Evolutionary conservation across 1,284 basidiomycete species (phyloP).

Genomic region (Leccinum pachyderme): DNA sequence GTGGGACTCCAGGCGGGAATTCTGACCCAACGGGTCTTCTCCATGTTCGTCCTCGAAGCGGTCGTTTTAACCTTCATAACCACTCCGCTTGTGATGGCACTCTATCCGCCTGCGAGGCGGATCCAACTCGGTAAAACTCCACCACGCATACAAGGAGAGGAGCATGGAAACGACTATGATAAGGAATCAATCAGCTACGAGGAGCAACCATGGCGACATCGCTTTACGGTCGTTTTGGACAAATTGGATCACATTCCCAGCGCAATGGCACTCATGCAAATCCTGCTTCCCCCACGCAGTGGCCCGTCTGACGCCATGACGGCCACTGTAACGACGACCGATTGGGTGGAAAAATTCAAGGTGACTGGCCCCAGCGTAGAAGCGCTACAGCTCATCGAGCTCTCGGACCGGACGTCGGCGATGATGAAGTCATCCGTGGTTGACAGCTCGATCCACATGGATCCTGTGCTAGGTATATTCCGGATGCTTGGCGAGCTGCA

Average conservation of each 20-base stretch:
- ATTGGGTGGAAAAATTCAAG: slow-evolving; percentile 5
- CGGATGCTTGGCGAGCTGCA: slow-evolving; percentile 81
- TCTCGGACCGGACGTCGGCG: slow-evolving; percentile 88
- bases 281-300: slow-evolving; percentile 38
- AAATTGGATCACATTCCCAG: slow-evolving; percentile 84
- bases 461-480: slow-evolving; percentile 83
- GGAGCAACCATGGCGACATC: slow-evolving; percentile 25
- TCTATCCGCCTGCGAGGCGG: slow-evolving; percentile 72
- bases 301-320: slow-evolving; percentile 2
- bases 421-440: slow-evolving; percentile 86
- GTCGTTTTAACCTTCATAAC: slow-evolving; percentile 87
- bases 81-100: slow-evolving; percentile 73
- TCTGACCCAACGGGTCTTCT: slow-evolving; percentile 70
- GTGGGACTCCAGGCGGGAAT: slow-evolving; percentile 86
- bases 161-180: slow-evolving; percentile 12
- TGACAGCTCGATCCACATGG: slow-evolving; percentile 68
- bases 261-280: slow-evolving; percentile 68
- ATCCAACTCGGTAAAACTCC: slow-evolving; percentile 12
- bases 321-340: slow-evolving; percentile 10
- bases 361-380: slow-evolving; percentile 41
- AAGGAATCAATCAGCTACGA: slow-evolving; percentile 16
- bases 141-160: slow-evolving; percentile 1
- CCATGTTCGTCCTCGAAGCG: slow-evolving; percentile 93
- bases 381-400: slow-evolving; percentile 83
- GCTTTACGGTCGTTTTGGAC: slow-evolving; percentile 85